phyloP scores from a whole-genome alignment of 2,329 filamentous ascomycete species.

The Penicillium expansum region DNA sequence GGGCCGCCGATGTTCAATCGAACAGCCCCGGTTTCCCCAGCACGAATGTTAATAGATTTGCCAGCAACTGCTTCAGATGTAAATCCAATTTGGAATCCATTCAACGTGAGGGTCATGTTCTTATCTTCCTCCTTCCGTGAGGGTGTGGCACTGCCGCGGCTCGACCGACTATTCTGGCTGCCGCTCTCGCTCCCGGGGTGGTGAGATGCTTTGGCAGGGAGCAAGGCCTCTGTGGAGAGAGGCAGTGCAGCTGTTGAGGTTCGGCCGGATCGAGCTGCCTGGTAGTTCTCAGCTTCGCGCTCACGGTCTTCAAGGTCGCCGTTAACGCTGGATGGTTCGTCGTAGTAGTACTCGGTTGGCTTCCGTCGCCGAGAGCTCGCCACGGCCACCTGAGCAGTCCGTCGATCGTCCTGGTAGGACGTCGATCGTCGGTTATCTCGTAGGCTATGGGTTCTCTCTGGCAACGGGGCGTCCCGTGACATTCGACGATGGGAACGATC shows the following conservation, averaged over 20 bases:
- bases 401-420: constrained; percentile 34
- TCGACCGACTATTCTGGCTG: constrained; percentile 42
- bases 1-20: constrained; percentile 41
- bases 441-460: constrained; percentile 36
- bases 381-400: constrained; percentile 34
- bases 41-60: constrained; percentile 41
- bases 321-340: constrained; percentile 12
- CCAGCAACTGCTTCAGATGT: constrained; percentile 36
- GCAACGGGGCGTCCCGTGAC: constrained; percentile 31
- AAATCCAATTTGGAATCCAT: constrained; percentile 42
- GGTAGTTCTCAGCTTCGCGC: constrained; percentile 40
- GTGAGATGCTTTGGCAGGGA: constrained; percentile 31
- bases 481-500: constrained; percentile 32
- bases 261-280: constrained; percentile 34
- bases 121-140: constrained; percentile 38
- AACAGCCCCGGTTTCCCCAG: constrained; percentile 38
- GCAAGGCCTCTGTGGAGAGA: constrained; percentile 36
- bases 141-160: constrained; percentile 37
- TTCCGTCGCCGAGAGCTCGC: constrained; percentile 37
- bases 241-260: constrained; percentile 23
- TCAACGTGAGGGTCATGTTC: constrained; percentile 41
- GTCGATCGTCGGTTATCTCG: constrained; percentile 28
- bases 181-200: constrained; percentile 40
- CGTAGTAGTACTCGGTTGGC: constrained; percentile 32
- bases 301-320: constrained; percentile 39